These are phyloP conservation scores for Rosellinia necatrix DNA, from an alignment of 2,329 filamentous ascomycete species.

Conservation along the genomic window DNA sequence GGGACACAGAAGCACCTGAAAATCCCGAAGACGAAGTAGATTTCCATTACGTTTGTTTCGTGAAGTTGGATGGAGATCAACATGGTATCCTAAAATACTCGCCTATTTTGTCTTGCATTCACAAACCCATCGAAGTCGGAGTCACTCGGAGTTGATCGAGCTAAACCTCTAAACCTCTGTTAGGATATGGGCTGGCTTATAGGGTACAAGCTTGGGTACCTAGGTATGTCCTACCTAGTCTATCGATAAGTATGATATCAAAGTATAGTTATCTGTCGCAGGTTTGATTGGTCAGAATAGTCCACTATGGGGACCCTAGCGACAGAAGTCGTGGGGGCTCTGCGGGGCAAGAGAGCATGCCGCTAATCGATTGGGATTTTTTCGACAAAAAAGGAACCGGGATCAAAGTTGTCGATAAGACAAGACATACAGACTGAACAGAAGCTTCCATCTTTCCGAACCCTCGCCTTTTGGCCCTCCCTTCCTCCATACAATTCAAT, in stretches of 20 bases:
- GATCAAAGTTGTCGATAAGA: conserved; percentile 21
- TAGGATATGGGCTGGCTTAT: too few species aligned
- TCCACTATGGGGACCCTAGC: neutral
- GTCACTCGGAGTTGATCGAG: too few species aligned
- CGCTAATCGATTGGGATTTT: conserved; percentile 37
- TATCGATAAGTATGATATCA: conserved; percentile 27
- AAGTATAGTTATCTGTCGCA: neutral
- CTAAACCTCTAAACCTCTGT: too few species aligned
- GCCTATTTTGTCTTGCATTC: too few species aligned
- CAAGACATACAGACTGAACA: too few species aligned
- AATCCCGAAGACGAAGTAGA: conserved; percentile 65
- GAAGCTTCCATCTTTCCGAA: neutral
- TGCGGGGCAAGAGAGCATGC: conserved; percentile 19
- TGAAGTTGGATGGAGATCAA: conserved; percentile 70
- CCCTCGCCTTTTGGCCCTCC: neutral
- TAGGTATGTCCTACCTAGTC: neutral
- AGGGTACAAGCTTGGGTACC: neutral
- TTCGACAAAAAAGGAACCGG: conserved; percentile 22
- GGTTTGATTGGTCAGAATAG: conserved; percentile 10
- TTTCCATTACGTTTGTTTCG: conserved; percentile 74
- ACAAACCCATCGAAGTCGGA: too few species aligned
- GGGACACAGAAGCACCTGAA: conserved; percentile 46
- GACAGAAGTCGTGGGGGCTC: neutral
- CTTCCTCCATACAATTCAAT: too few species aligned
- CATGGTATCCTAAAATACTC: too few species aligned